Percentiles rank a stretch among this genome's conserved stretches.
These are phyloP conservation scores for Auricularia auricula-judae DNA, from an alignment of 768 basidiomycete genomes.

Conservation along the genomic window DNA sequence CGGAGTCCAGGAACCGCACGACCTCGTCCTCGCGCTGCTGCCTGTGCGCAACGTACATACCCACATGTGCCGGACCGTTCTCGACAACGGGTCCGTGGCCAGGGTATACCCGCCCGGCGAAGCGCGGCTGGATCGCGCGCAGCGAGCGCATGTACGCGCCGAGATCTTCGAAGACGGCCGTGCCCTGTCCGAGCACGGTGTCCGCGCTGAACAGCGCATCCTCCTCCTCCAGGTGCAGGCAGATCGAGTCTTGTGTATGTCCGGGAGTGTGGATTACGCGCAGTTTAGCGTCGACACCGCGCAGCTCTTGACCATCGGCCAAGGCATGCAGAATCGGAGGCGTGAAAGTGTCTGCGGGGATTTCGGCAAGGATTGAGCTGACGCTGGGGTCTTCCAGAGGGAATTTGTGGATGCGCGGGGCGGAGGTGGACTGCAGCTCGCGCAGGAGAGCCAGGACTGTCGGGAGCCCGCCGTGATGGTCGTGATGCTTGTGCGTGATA, in stretches of 20 bases:
- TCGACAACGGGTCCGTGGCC: conserved; percentile 42
- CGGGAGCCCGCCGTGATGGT: conserved; percentile 73
- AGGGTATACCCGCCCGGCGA: background rate
- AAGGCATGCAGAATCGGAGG: conserved; percentile 48
- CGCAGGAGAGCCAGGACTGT: conserved; percentile 57
- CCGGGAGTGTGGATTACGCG: conserved; percentile 79
- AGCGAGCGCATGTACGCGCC: conserved; percentile 57
- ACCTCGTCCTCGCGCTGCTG: conserved; percentile 75
- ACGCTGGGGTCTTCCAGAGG: conserved; percentile 26
- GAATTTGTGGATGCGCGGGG: conserved; percentile 66
- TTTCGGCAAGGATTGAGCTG: conserved; percentile 24
- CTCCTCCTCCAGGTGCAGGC: conserved; percentile 57
- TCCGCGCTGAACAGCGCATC: conserved; percentile 81
- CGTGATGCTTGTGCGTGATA: conserved; percentile 82
- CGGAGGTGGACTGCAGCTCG: conserved; percentile 29
- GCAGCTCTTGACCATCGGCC: conserved; percentile 40
- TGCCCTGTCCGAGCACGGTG: conserved; percentile 83
- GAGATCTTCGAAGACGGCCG: conserved; percentile 82
- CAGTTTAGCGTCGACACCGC: conserved; percentile 29
- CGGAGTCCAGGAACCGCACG: conserved; percentile 33
- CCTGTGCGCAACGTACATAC: conserved; percentile 69
- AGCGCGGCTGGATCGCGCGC: conserved; percentile 28
- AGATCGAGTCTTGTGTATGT: conserved; percentile 81
- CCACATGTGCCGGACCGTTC: conserved; percentile 50
- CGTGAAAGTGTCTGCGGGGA: conserved; percentile 35